Evolutionary conservation across 805 yeast genomes (phyloP).

Genomic region (Candida insectalens): DNA sequence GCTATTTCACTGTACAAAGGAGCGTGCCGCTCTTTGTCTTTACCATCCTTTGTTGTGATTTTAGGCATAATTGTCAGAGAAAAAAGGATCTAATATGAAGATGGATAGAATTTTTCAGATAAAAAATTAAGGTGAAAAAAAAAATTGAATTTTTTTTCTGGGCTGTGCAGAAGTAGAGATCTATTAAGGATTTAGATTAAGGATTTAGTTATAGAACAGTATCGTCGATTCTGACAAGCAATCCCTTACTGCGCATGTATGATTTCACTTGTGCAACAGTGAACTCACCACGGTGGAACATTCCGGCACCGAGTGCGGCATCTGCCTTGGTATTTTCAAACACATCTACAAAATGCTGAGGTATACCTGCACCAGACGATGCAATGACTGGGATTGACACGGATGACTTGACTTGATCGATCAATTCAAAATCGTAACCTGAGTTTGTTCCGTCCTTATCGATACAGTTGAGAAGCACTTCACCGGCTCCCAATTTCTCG

Average conservation of each 20-base stretch:
- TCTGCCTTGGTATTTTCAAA: slow-evolving; percentile 76
- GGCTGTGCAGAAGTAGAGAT: slow-evolving; percentile 1
- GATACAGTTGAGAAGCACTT: slow-evolving; percentile 83
- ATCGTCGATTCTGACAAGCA: slow-evolving; percentile 65
- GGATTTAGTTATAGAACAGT: slow-evolving; percentile 23
- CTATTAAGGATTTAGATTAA: not conserved
- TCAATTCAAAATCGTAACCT: slow-evolving; percentile 84
- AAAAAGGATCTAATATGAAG: too few species aligned
- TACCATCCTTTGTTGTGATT: slow-evolving; percentile 38
- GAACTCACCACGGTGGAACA: slow-evolving; percentile 94
- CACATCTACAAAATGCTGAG: slow-evolving; percentile 83
- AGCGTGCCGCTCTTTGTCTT: slow-evolving; percentile 60
- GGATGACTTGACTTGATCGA: slow-evolving; percentile 64
- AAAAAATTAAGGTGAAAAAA: not conserved
- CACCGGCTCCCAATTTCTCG: slow-evolving; percentile 95
- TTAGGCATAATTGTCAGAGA: slow-evolving; percentile 65
- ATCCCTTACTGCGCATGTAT: slow-evolving; percentile 46
- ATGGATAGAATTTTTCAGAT: too few species aligned
- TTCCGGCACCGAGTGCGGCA: slow-evolving; percentile 98
- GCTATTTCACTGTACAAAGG: slow-evolving; percentile 74
- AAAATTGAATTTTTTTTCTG: not conserved
- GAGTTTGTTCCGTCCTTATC: slow-evolving; percentile 96
- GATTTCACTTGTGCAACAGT: slow-evolving; percentile 77
- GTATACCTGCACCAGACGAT: slow-evolving; percentile 94
- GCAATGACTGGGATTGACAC: slow-evolving; percentile 93